These are phyloP conservation scores for Vanderwaltozyma verrucispora DNA, from an alignment of 805 yeast species.

Conservation along the genomic window DNA sequence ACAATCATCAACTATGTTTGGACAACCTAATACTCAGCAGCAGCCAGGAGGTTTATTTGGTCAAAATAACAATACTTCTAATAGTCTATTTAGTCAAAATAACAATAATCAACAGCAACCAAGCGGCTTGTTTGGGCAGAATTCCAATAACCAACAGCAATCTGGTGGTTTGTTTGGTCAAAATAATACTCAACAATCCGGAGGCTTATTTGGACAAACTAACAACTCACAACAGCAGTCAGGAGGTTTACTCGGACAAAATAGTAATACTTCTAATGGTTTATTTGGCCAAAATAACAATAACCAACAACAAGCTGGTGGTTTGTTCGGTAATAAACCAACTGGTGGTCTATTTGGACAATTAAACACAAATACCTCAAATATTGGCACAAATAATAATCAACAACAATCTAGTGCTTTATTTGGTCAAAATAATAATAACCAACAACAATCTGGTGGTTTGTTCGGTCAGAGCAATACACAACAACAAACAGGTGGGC, in stretches of 20 bases:
- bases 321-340: slow-evolving; percentile 17
- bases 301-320: slow-evolving; percentile 5
- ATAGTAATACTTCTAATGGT: slow-evolving; percentile 21
- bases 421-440: slow-evolving; percentile 24
- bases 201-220: slow-evolving; percentile 26
- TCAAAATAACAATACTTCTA: slow-evolving; percentile 14
- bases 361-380: no score
- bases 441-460: slow-evolving; percentile 21
- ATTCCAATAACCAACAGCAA: slow-evolving; percentile 7
- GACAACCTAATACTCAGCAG: slow-evolving; percentile 15
- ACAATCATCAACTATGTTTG: slow-evolving; percentile 24
- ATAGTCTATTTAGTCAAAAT: slow-evolving; percentile 26
- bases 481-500: slow-evolving; percentile 18
- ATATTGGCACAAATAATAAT: slow-evolving; percentile 32
- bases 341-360: slow-evolving; percentile 17
- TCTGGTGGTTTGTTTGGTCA: slow-evolving; percentile 33
- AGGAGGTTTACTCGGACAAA: slow-evolving; percentile 6
- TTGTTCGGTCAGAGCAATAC: slow-evolving; percentile 26
- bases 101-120: slow-evolving; percentile 11
- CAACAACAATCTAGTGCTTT: slow-evolving; percentile 12
- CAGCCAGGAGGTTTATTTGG: slow-evolving; percentile 5
- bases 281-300: slow-evolving; percentile 21
- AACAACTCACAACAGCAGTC: slow-evolving; percentile 8
- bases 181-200: slow-evolving; percentile 19
- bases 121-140: slow-evolving; percentile 32